phyloP scores from a whole-genome alignment of 1,284 basidiomycete genomes.

The Volvariella volvacea region DNA sequence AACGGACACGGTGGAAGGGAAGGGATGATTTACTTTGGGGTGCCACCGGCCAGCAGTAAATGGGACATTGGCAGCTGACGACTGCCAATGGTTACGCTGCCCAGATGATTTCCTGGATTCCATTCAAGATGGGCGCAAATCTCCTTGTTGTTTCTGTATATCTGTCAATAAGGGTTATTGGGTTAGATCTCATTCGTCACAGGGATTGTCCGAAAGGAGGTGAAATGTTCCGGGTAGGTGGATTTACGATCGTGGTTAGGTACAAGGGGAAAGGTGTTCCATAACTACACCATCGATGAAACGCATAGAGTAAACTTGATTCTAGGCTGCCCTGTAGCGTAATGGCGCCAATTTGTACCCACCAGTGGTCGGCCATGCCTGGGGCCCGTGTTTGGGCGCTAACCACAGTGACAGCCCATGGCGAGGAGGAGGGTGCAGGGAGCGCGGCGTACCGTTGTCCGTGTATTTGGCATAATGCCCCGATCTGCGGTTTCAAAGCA shows the following conservation, averaged over 20 bases:
- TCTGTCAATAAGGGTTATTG: constrained; percentile 18
- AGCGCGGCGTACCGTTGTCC: constrained; percentile 42
- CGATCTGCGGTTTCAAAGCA: constrained; percentile 55
- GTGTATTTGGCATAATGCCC: constrained; percentile 29
- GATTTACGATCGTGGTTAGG: too few species aligned
- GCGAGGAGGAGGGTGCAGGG: too few species aligned
- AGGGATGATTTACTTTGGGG: constrained; percentile 32
- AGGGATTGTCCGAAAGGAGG: background rate
- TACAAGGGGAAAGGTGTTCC: too few species aligned
- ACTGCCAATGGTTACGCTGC: constrained; percentile 46
- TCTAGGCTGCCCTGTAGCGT: too few species aligned
- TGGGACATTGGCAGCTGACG: constrained; percentile 56
- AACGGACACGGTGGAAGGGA: constrained; percentile 1
- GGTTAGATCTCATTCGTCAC: background rate
- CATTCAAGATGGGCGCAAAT: constrained; percentile 59
- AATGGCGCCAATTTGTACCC: too few species aligned
- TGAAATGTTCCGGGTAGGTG: too few species aligned
- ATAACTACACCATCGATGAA: too few species aligned
- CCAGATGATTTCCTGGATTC: constrained; percentile 50
- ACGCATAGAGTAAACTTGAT: too few species aligned
- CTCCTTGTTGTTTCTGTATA: constrained; percentile 43
- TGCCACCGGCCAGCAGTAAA: constrained; percentile 47
- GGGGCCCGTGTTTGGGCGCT: too few species aligned
- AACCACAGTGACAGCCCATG: too few species aligned
- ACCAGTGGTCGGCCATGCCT: too few species aligned